Base-by-base conservation (phyloP, 768 basidiomycete genomes). In the Suillus plorans region DNA sequence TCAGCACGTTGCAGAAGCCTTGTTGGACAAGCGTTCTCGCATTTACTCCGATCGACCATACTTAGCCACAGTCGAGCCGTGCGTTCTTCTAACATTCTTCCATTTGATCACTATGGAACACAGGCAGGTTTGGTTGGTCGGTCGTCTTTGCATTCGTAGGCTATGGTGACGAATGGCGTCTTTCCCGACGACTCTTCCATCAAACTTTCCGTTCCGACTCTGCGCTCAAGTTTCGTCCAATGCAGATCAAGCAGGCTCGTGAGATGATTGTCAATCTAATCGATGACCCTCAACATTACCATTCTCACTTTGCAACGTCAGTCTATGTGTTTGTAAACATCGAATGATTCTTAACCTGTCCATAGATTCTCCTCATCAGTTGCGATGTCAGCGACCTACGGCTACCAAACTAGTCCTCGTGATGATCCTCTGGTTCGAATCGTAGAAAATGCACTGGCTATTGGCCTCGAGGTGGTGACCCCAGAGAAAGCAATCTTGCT, bases 171-270 rank as follows among this genome's bases (percentile, higher is more conserved):
- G 28, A 64, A 25, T 64, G 63, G 60, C 77, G 78, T 45, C 67
- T 70, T 13, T 77, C 74, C 65, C 71, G 80, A 53, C 72, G 75
- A 52, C 66, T 71, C 39, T 80, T 80, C 61, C 76, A 78, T 67
- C 77, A 80, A 57, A 74, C 74, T 63, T 79, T 81, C 64, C 76
- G 78, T 57, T 67, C 74, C 25, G 74, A 74, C 13, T 66, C 77
- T 57, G 60, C 68, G 20, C 42, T 60, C 3, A 64, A 63, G 4
- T 75, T 73, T 56, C 69, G 72, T 47, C 70, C 72, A 18, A 60
- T 70, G 18, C 71, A 77, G 45, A 66, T 69, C 12, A 67, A 67
- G 45, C 70, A 70, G 49, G 68, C 73, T 3, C n/a, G 68, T 57
- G 70, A 67, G 25, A 55, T 78, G n/a, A 67, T 78, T 16, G 66